phyloP scores from a whole-genome alignment of 2,329 filamentous ascomycete species.

The Aspergillus pseudoviridinutans region DNA sequence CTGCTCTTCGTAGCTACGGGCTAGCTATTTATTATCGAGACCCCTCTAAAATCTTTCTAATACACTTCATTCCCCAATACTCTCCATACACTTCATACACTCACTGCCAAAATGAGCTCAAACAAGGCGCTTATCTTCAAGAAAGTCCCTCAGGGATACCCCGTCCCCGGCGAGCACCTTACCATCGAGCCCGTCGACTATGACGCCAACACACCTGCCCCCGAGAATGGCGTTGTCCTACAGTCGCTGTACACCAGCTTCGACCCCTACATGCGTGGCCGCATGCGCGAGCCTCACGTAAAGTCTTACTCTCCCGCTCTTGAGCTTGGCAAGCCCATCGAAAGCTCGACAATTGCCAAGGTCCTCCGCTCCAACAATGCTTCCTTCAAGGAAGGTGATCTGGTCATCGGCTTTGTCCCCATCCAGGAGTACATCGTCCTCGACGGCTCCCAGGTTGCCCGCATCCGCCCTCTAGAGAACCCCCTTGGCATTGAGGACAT shows the following conservation, averaged over 20 bases:
- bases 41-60: not conserved
- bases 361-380: slow-evolving; percentile 66
- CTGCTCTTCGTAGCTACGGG: not conserved
- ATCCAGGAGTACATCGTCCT: slow-evolving; percentile 68
- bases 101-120: slow-evolving; percentile 30
- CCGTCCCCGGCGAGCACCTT: slow-evolving; percentile 68
- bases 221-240: slow-evolving; percentile 63
- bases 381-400: slow-evolving; percentile 63
- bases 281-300: slow-evolving; percentile 62
- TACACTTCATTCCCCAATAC: not conserved
- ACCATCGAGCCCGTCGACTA: slow-evolving; percentile 63
- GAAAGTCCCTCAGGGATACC: slow-evolving; percentile 61
- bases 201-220: slow-evolving; percentile 55
- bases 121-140: slow-evolving; percentile 79
- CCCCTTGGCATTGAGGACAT: slow-evolving; percentile 49
- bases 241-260: slow-evolving; percentile 71
- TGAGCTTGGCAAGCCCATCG: slow-evolving; percentile 59
- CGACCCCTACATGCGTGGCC: slow-evolving; percentile 80
- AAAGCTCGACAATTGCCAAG: slow-evolving; percentile 60
- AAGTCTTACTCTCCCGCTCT: slow-evolving; percentile 68
- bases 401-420: slow-evolving; percentile 56
- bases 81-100: not conserved
- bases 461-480: slow-evolving; percentile 61
- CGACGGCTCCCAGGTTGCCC: slow-evolving; percentile 41
- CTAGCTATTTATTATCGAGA: not conserved